Percentiles rank a stretch among this genome's conserved stretches.
phyloP scores from a whole-genome alignment of 2,329 filamentous ascomycete genomes.

The Bipolaris zeicola region DNA sequence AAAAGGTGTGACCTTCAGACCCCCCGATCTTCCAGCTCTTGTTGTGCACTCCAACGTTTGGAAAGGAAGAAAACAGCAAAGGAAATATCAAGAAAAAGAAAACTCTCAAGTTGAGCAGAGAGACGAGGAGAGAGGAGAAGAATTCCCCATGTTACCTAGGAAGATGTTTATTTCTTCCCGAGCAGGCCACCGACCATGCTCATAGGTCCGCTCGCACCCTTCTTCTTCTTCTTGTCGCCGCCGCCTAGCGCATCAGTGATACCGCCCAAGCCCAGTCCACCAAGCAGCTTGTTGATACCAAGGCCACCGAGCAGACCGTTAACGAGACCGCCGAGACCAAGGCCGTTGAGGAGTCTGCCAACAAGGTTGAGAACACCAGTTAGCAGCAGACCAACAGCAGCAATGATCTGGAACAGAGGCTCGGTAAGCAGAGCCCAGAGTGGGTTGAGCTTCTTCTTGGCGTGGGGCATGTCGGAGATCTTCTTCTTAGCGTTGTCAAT shows the following conservation, averaged over 20 bases:
- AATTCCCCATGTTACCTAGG: background rate
- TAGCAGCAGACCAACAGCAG: conserved; percentile 82
- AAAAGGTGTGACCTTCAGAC: conserved; percentile 29
- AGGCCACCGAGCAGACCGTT: conserved; percentile 78
- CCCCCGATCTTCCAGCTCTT: conserved; percentile 41
- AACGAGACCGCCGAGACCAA: conserved; percentile 81
- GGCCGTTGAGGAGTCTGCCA: conserved; percentile 76
- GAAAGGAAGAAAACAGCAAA: background rate
- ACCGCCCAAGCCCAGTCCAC: conserved; percentile 69
- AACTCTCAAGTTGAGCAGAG: background rate
- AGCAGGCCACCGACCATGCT: conserved; percentile 57
- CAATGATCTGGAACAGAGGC: conserved; percentile 90
- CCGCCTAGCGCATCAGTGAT: conserved; percentile 60
- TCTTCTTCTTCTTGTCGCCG: conserved; percentile 58
- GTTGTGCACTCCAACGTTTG: background rate
- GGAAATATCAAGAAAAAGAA: background rate
- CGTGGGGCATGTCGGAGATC: conserved; percentile 89
- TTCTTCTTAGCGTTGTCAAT: conserved; percentile 89
- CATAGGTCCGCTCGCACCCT: conserved; percentile 46
- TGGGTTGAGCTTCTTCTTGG: conserved; percentile 92
- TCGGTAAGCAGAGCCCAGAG: conserved; percentile 83
- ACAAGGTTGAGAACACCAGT: conserved; percentile 84
- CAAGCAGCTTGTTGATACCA: conserved; percentile 76
- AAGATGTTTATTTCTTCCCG: conserved; percentile 45
- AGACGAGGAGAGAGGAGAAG: background rate